Evolutionary conservation across 768 basidiomycete genomes (phyloP), one percentile per base, ranked within the genome.

Genomic region (Suillus americanus): DNA sequence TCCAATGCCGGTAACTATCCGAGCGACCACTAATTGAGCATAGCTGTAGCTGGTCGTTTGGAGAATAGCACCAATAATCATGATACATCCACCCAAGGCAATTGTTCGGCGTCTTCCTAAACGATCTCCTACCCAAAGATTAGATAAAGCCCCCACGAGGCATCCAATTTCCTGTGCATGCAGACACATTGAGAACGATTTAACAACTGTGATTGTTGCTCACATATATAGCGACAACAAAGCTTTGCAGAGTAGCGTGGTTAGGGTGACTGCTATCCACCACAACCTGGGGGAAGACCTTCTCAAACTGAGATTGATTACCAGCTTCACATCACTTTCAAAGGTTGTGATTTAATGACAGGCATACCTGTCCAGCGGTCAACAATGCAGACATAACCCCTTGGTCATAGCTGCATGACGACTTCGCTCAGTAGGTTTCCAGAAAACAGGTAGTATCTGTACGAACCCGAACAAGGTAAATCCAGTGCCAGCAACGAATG

Each of bases 331-430:
- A 3, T 10, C 14, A 20, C 46, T 50, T n/a, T n/a, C 53, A 18
- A 28, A 43, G 54, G 45, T 10, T 9, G 12, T 10, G 30, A 16
- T 5, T 12, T 33, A 20, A 61, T 61, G 13, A 5, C 6, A 37
- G 12, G 38, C 43, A 25, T 63, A 85, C 84, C 77, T 85, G 82
- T 54, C 77, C 76, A 0, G 88, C 82, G 5, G 83, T 87, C 57
- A 89, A 74, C 25, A 89, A 76, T 20, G 87, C 86, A n/a, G 83
- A 84, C 87, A 89, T 87, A 38, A 89, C 88, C 50, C 87, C 88
- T 70, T 89, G 89, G 69, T 89, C 88, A 74, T 88, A 89, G 33
- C 86, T 86, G 30, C 18, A 61, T 33, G 37, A 6, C 43, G 50
- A 54, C 20, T 12, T 40, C 16, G 25, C 25, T 59, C 16, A 25